Evolutionary conservation across 352 stramenopile genomes (phyloP), one percentile per base, ranked within the genome.

Genomic region (Phytophthora multivora): DNA sequence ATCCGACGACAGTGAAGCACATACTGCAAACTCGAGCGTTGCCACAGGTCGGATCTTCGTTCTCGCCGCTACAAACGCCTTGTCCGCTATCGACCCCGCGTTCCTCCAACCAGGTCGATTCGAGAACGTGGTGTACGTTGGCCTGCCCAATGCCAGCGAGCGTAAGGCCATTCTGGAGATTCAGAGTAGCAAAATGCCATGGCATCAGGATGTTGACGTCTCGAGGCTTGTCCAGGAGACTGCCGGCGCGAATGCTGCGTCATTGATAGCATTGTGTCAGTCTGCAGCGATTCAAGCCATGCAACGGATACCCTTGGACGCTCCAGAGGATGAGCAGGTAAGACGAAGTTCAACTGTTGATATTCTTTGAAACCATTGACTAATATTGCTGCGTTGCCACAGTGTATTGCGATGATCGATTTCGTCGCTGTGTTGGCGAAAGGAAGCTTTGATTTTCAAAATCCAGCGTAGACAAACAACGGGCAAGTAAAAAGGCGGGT

Each of bases 81-180:
- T 95, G 16, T 80, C 77, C 13, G 86, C 87, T 0, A 89, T 96
- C 19, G 87, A 96, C 38, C 79, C 79, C 2, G 86, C 87, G 3
- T 93, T 96, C 40, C 57, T 96, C 8, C 87, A 95, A 41, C 87
- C 87, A 62, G 83, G 85, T 57, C 83, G 86, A 2, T 96, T 95
- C 53, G 87, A 95, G 51, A 92, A 96, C 53, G 73, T 93, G 16
- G 66, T 93, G 15, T 87, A 88, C 51, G 86, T 95, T 25, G 86
- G 84, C 0, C 40, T 94, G 2, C 87, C 87, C 0, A 78, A 73
- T 16, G 31, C 39, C 0, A 71, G 65, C 25, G 86, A 92, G 60
- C 75, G 87, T 9, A 61, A 56, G 19, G 68, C 82, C 26, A 95
- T 96, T 35, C 55, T 96, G 9, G 56, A 85, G 28, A 77, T 91